Evolutionary conservation across 108 stramenopile genomes (phyloP).

Genomic region (Seminavis robusta): DNA sequence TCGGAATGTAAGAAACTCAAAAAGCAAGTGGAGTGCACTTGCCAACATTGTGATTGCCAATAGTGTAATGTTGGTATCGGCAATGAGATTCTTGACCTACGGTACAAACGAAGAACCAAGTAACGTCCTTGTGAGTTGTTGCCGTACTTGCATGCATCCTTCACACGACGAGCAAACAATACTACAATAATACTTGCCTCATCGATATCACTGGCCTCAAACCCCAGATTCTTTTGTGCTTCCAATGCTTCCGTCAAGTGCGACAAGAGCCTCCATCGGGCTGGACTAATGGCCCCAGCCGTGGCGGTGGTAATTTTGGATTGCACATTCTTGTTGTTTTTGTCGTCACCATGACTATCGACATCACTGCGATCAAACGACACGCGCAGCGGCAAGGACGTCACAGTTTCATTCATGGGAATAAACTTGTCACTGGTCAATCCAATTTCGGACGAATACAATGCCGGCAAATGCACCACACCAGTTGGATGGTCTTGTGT

Average conservation of each 20-base stretch:
- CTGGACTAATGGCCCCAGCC: conserved; percentile 72
- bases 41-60: conserved; percentile 86
- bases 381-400: conserved; percentile 78
- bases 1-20: conserved; percentile 94
- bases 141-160: no score
- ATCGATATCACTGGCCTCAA: conserved; percentile 92
- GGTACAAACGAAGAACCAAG: no score
- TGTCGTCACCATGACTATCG: conserved; percentile 18
- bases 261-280: conserved; percentile 72
- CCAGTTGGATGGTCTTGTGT: conserved; percentile 45
- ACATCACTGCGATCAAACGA: conserved; percentile 75
- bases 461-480: conserved; percentile 70
- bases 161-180: conserved; percentile 61
- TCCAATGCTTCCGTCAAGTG: conserved; percentile 78
- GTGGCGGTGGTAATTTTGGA: conserved; percentile 38
- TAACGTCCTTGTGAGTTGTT: no score
- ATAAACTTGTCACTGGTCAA: conserved; percentile 92
- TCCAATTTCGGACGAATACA: conserved; percentile 93
- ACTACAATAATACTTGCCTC: no score
- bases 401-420: conserved; percentile 86
- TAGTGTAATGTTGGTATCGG: conserved; percentile 79
- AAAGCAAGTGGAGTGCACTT: conserved; percentile 88
- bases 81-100: conserved; percentile 39
- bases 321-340: conserved; percentile 3
- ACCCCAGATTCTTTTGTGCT: conserved; percentile 83